Evolutionary conservation across 2,329 filamentous ascomycete genomes (phyloP).

Genomic region (Colletotrichum sidae): DNA sequence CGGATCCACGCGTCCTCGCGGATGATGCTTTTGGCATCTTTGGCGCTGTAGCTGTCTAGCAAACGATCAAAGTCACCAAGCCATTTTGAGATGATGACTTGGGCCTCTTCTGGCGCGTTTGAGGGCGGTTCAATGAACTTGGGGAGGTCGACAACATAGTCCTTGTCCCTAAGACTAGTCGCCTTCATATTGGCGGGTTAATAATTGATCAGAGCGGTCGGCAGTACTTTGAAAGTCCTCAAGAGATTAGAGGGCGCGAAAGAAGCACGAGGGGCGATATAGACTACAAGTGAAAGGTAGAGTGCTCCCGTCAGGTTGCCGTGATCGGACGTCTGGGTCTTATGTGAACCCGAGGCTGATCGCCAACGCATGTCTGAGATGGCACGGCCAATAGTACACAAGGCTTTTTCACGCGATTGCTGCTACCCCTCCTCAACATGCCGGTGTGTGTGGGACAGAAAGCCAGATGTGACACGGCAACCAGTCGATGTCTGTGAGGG

Average conservation of each 20-base stretch:
- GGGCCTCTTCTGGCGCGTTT: conserved; percentile 11
- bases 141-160: conserved; percentile 22
- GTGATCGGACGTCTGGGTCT: too few relatives aligned
- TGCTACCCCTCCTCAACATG: conserved; percentile 17
- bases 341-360: too few relatives aligned
- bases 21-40: conserved; percentile 47
- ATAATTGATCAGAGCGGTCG: too few relatives aligned
- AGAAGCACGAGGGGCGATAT: too few relatives aligned
- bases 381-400: neutral
- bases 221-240: too few relatives aligned
- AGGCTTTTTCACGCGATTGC: neutral
- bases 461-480: neutral
- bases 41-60: neutral
- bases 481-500: neutral
- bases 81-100: conserved; percentile 8
- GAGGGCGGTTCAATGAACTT: conserved; percentile 12
- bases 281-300: too few relatives aligned
- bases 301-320: too few relatives aligned
- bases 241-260: too few relatives aligned
- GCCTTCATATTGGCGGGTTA: neutral
- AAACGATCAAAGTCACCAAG: neutral
- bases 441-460: neutral
- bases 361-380: neutral
- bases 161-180: neutral
- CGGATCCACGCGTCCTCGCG: conserved; percentile 64